Base-by-base conservation (phyloP, 2,329 filamentous ascomycete species). In the Aspergillus sp. region DNA sequence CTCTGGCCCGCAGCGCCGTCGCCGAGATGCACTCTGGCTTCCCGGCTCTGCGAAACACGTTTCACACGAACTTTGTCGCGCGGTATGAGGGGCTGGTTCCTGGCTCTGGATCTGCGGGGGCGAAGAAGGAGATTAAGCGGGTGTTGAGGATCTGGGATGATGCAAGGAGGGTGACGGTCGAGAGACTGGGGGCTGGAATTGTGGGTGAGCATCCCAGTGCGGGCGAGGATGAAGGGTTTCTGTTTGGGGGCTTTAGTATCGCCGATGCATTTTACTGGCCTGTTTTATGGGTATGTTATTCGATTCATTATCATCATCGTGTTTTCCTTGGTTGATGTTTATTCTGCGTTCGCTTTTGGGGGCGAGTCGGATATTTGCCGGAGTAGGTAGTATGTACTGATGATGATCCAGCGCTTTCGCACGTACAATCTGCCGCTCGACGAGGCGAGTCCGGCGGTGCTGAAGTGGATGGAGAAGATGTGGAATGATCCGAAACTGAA, bases 181-280 rank as follows among this genome's bases (percentile, higher is more conserved):
- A 63, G 35, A 60, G 67, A 4, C 57, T 73, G 39, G 21, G 21
- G 3, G 21, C 3, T 21, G 3, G 21, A 4, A 3, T 4, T 21
- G 21, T 21, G 21, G 21, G 21, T 1, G 21, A 21, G 21, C 1
- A 21, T 21, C 1, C 21, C 21, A 62, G 49, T 15, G 55, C 56
- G 14, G 58, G 37, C 27, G 58, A 41, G 6, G 70, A 75, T 56
- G 66, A 74, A n/a, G 68, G 68, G 1, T 75, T 74, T 57, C 59
- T 75, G 61, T 75, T 70, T 63, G 73, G 73, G 2, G 59, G 58
- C 19, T 75, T 75, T 59, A 69, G 71, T 44, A 74, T 75, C 58
- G 73, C 68, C 6, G 73, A 76, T 69, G 66, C 73, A 0, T 73
- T 75, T 48, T 76, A 70, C 53, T 75, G 73, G 73, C 73, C 71